phyloP scores from a whole-genome alignment of 192 early-diverging fungal genomes.

The Coemansia pectinata region DNA sequence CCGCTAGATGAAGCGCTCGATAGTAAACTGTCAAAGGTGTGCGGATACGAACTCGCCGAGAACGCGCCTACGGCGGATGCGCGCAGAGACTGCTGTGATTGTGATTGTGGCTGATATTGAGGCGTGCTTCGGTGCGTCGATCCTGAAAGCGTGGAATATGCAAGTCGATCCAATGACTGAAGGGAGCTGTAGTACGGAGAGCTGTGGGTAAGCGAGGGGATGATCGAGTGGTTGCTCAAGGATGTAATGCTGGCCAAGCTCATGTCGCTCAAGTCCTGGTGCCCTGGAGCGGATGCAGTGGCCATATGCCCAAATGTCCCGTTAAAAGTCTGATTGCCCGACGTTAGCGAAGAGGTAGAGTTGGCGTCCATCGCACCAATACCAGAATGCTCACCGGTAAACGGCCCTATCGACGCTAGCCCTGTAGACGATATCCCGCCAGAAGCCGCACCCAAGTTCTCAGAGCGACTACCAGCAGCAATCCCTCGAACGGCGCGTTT shows the following conservation, averaged over 20 bases:
- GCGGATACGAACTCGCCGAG: conserved; percentile 8
- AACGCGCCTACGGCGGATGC: not conserved
- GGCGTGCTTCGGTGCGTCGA: not conserved
- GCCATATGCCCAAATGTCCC: conserved; percentile 20
- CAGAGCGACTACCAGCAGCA: not conserved
- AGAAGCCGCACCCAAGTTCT: not conserved
- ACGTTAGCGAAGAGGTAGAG: conserved; percentile 1
- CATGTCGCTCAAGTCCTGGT: conserved; percentile 24
- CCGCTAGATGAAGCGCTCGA: not conserved
- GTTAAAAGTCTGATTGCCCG: conserved; percentile 14
- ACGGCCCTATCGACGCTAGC: conserved; percentile 6
- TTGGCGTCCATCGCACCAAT: not conserved
- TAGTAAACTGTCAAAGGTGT: conserved; percentile 21
- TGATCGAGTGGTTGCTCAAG: conserved; percentile 19
- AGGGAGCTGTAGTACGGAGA: conserved; percentile 36
- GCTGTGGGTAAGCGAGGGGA: conserved; percentile 20
- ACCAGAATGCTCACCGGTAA: conserved; percentile 10
- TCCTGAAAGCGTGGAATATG: conserved; percentile 15
- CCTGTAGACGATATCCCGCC: not conserved
- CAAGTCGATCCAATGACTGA: conserved; percentile 36
- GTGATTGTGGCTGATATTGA: conserved; percentile 4
- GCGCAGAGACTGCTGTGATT: not conserved
- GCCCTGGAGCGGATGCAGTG: conserved; percentile 4
- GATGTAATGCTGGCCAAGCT: conserved; percentile 27
- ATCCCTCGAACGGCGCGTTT: conserved; percentile 43